Percentiles rank a stretch among this genome's conserved stretches.
phyloP scores from a whole-genome alignment of 1,284 basidiomycete genomes.

The Schizopora paradoxa region DNA sequence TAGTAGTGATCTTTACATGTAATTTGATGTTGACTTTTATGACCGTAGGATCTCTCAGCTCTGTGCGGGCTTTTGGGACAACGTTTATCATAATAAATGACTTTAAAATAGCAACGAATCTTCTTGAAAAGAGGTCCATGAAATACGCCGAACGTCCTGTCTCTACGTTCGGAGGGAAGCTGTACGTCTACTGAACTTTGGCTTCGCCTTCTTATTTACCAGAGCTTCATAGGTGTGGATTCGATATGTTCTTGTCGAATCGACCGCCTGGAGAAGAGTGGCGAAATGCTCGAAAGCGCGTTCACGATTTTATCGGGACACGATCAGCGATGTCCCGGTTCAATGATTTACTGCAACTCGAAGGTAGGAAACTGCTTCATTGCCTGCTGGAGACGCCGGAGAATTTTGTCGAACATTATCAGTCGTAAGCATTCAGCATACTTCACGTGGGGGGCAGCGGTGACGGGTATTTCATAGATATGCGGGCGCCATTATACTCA shows the following conservation, averaged over 20 bases:
- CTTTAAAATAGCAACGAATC: conserved; percentile 15
- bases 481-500: neutral
- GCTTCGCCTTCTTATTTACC: too few relatives aligned
- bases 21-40: neutral
- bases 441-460: too few relatives aligned
- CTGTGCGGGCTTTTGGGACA: conserved; percentile 35
- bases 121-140: neutral
- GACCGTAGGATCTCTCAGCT: conserved; percentile 10
- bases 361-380: neutral
- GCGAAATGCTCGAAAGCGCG: neutral
- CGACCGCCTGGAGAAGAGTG: neutral
- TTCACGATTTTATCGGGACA: neutral
- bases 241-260: too few relatives aligned
- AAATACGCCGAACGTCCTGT: neutral
- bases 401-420: neutral
- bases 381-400: neutral
- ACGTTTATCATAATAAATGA: conserved; percentile 39
- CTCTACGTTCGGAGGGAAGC: conserved; percentile 4
- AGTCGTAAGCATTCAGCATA: neutral
- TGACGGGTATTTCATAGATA: neutral
- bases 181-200: conserved; percentile 6
- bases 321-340: neutral
- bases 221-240: too few relatives aligned
- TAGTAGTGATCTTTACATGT: neutral
- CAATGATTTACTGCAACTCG: neutral